phyloP scores from a whole-genome alignment of 2,329 filamentous ascomycete species.

The Xylariaceae sp. region DNA sequence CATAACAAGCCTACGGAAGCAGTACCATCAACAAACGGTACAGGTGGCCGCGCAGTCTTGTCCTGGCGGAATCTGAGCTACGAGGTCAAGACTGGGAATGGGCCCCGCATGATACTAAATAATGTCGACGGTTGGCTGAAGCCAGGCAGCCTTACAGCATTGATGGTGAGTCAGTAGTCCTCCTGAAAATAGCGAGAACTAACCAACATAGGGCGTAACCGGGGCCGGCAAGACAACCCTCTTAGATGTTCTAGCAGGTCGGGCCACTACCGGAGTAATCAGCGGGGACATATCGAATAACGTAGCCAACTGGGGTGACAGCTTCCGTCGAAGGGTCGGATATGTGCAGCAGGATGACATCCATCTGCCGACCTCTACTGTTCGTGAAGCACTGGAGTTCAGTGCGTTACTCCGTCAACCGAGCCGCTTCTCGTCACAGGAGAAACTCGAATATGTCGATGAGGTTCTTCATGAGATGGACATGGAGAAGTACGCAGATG shows the following conservation, averaged over 20 bases:
- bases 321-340: constrained; percentile 84
- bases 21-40: too few relatives aligned
- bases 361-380: constrained; percentile 76
- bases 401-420: constrained; percentile 82
- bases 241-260: constrained; percentile 76
- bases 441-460: constrained; percentile 80
- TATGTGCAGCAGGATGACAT: constrained; percentile 92
- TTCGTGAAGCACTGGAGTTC: constrained; percentile 80
- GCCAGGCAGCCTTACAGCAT: constrained; percentile 78
- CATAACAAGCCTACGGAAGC: too few relatives aligned
- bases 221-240: constrained; percentile 89
- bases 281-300: constrained; percentile 71
- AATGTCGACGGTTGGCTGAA: constrained; percentile 66
- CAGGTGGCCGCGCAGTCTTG: too few relatives aligned
- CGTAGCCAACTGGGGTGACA: constrained; percentile 62
- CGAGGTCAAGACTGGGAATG: constrained; percentile 73
- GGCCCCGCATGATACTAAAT: constrained; percentile 1
- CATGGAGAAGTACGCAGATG: constrained; percentile 81
- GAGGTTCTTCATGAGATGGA: constrained; percentile 85
- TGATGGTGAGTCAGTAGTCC: constrained; percentile 58
- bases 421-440: constrained; percentile 58
- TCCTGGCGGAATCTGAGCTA: constrained; percentile 80
- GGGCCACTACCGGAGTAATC: constrained; percentile 80
- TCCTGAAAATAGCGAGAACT: too few relatives aligned
- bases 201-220: constrained; percentile 61